Base-by-base conservation (phyloP, 129 eudicot species). In the Heracleum sosnowskyi region DNA sequence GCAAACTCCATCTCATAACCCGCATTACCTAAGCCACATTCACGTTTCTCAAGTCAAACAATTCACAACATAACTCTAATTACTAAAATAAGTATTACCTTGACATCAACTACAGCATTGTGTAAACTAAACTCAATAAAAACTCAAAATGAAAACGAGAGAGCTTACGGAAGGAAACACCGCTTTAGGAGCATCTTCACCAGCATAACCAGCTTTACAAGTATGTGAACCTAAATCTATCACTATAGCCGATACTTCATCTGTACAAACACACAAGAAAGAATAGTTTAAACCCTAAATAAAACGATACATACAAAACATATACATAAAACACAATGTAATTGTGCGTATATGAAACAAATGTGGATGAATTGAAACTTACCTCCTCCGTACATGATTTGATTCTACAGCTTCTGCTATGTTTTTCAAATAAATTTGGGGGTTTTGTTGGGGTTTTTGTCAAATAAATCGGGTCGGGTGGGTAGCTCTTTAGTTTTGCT, bases 131-230 rank as follows among this genome's bases (percentile, higher is more conserved):
- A 60, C 13, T 31, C 71, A 31, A 66, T 13, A 16, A 4, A n/a
- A n/a, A n/a, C n/a, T n/a, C n/a, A 12, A 81, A 11, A 5, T 17
- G 11, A 18, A 55, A 4, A 36, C 73, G 7, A 15, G 18, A 26
- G 49, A 26, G 62, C 87, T 88, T 86, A 95, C 97, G 62, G 99
- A 92, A 70, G 97, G 96, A 66, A 95, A 95, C 6, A 92, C 97
- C 70, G 99, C 99, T 77, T 92, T 90, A 5, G 97, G 97, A 77
- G 97, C 97, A 89, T 92, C 97, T 90, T 92, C 97, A 78, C 99
- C 97, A 37, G 99, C 96, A 53, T 92, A 95, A 62, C 97, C 99
- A 84, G 97, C 99, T 91, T 95, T 95, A 88, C 99, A 95, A 16
- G 99, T 91, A 74, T 92, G 94, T 34, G 94, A 91, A 41, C 99